These are phyloP conservation scores for Rhodotorula sp. DNA, from an alignment of 1,284 basidiomycete species.

Conservation along the genomic window DNA sequence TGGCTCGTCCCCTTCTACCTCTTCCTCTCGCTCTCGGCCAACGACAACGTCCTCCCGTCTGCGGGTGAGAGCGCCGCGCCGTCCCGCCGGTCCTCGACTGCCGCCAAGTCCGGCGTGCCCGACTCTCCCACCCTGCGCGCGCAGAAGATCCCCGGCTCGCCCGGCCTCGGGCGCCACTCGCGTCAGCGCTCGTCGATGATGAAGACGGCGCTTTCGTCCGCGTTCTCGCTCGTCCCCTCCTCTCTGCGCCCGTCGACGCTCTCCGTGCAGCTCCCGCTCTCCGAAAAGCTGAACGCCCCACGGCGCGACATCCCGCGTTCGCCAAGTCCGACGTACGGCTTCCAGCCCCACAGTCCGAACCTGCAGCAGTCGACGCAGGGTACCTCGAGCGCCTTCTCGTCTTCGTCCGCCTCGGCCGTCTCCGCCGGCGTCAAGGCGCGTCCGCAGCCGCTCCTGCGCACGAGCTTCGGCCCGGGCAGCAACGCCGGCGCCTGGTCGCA, in stretches of 20 bases:
- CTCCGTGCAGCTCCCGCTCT: neutral
- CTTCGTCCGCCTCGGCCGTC: neutral
- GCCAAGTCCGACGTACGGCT: slow-evolving; percentile 7
- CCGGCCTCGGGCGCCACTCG: slow-evolving; percentile 11
- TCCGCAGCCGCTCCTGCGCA: neutral
- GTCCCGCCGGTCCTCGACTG: slow-evolving; percentile 5
- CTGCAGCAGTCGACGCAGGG: neutral
- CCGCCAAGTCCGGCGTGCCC: neutral
- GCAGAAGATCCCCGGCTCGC: neutral
- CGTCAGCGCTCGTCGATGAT: slow-evolving; percentile 37
- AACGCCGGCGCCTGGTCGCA: neutral
- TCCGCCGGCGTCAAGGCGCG: neutral
- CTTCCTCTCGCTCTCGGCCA: slow-evolving; percentile 89
- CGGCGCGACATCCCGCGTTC: slow-evolving; percentile 12
- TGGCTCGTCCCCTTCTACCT: slow-evolving; percentile 65
- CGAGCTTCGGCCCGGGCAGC: neutral
- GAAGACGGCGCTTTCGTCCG: slow-evolving; percentile 36
- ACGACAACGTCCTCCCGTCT: slow-evolving; percentile 84
- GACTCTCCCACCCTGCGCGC: neutral
- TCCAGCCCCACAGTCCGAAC: neutral
- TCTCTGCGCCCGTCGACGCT: slow-evolving; percentile 23
- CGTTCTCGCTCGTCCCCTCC: slow-evolving; percentile 32
- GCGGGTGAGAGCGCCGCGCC: slow-evolving; percentile 17
- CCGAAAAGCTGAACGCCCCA: neutral
- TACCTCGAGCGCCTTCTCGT: neutral